Evolutionary conservation across 1,284 basidiomycete genomes (phyloP).

Genomic region (Pseudozyma flocculosa): DNA sequence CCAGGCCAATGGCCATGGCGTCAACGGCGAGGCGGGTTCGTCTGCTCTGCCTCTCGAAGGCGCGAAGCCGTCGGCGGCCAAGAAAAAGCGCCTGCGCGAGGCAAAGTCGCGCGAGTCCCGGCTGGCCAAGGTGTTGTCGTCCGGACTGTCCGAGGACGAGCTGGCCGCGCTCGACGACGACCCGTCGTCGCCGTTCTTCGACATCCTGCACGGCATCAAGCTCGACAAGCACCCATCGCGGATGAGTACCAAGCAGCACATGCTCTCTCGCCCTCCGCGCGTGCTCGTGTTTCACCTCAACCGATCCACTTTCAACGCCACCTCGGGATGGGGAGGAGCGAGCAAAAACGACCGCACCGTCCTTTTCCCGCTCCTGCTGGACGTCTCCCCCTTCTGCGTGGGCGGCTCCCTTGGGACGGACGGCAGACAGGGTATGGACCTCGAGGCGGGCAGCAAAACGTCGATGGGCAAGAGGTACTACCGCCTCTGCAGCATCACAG

Average conservation of each 20-base stretch:
- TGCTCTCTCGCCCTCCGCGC: constrained; percentile 47
- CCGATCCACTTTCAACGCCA: constrained; percentile 37
- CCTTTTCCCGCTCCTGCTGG: constrained; percentile 45
- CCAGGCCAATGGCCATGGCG: constrained; percentile 11
- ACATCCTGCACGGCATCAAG: constrained; percentile 16
- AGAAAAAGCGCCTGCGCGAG: constrained; percentile 25
- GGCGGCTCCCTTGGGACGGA: constrained; percentile 33
- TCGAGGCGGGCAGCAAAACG: neutral
- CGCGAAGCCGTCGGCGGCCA: constrained; percentile 11
- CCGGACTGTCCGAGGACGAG: constrained; percentile 45
- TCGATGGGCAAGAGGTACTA: constrained; percentile 16
- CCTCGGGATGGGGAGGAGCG: constrained; percentile 34
- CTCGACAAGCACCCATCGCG: constrained; percentile 30
- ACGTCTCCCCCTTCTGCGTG: constrained; percentile 37
- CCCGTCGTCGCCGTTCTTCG: constrained; percentile 13
- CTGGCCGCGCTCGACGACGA: constrained; percentile 17
- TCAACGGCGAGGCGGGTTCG: no score
- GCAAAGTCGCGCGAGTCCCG: constrained; percentile 18
- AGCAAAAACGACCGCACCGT: constrained; percentile 52
- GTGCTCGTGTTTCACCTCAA: constrained; percentile 52
- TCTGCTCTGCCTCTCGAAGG: neutral
- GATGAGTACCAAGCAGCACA: constrained; percentile 51
- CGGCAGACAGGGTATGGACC: constrained; percentile 18
- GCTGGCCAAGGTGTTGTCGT: constrained; percentile 20
- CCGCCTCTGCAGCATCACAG: constrained; percentile 43